Base-by-base conservation (phyloP, 1,284 basidiomycete genomes). In the Inonotus hispidus region DNA sequence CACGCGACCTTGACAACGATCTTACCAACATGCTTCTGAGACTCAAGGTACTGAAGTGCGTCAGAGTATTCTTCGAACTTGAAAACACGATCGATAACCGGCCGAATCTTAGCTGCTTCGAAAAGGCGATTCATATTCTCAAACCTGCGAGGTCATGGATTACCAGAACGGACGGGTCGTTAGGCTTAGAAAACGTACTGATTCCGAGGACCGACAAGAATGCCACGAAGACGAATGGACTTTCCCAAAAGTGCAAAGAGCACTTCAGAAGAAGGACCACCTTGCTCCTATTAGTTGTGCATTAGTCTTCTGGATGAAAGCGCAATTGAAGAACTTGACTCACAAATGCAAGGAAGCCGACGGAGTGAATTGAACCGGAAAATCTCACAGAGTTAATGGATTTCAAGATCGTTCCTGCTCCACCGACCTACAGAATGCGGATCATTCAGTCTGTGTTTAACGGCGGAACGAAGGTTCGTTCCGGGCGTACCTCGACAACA, bases 61-160 rank as follows among this genome's bases (percentile, higher is more conserved):
- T 78, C 67, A 41, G 72, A 67, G 1, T 73, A 75, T 14, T 83
- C 67, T 27, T 80, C 75, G 60, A 82, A 83, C 8, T 70, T 49
- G 69, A 83, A 83, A 0, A 82, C 76, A 66, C 75, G 79, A 71
- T 83, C 79, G 23, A 83, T 68, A 27, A 79, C 70, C 1, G 80
- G 81, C 35, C 69, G 71, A 10, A 82, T 78, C 37, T 68, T 65
- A 27, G 74, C 72, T 2, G 71, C 75, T 19, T 67, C 65, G 37
- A 84, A 68, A 25, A 81, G 69, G 49, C 71, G 71, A 66, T 77
- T 78, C 77, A 82, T 77, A 57, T 77, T 73, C 54, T 75, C 72
- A 57, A 82, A 81, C 55, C 75, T 78, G 56, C 11, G 19, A n/a
- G n/a, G n/a, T n/a, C n/a, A n/a, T n/a, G n/a, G n/a, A n/a, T n/a